A percentile compares a stretch with the other conserved stretches of the same genome.
These are phyloP conservation scores for Fusarium oxysporum DNA, from an alignment of 2,329 filamentous ascomycete genomes.

Conservation along the genomic window DNA sequence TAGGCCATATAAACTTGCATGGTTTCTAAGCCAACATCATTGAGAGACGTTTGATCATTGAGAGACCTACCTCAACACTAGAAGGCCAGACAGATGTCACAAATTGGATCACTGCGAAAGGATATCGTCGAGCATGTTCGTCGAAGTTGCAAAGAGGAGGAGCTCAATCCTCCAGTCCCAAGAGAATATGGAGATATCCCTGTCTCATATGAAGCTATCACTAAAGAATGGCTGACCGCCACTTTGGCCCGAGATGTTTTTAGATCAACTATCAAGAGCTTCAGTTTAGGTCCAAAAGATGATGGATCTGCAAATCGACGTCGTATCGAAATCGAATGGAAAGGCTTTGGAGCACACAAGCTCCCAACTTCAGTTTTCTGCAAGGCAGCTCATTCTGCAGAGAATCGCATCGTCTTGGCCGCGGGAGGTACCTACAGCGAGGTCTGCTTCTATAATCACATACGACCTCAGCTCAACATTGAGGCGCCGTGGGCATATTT, in stretches of 20 bases:
- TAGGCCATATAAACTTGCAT: too few species aligned
- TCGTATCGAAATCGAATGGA: neutral
- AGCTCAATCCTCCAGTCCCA: neutral
- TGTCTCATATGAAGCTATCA: neutral
- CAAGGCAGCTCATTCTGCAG: neutral
- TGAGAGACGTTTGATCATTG: too few species aligned
- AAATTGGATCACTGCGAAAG: too few species aligned
- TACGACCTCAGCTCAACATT: neutral
- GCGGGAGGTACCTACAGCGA: neutral
- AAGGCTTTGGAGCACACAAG: fast-evolving
- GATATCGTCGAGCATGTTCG: too few species aligned
- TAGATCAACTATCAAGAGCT: neutral
- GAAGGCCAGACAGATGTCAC: too few species aligned
- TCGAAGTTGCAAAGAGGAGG: neutral
- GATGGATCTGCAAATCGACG: neutral
- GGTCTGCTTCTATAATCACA: neutral
- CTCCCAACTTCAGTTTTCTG: neutral
- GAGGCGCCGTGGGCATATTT: neutral
- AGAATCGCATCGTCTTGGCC: neutral
- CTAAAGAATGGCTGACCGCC: neutral
- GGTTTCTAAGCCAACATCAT: too few species aligned
- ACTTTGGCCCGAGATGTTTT: neutral
- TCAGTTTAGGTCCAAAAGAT: neutral
- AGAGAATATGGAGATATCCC: neutral
- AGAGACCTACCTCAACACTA: too few species aligned